A percentile compares a stretch with the other conserved stretches of the same genome.
Evolutionary conservation across 331 rosid genomes (phyloP).

Genomic region (Pyracantha coccinea): DNA sequence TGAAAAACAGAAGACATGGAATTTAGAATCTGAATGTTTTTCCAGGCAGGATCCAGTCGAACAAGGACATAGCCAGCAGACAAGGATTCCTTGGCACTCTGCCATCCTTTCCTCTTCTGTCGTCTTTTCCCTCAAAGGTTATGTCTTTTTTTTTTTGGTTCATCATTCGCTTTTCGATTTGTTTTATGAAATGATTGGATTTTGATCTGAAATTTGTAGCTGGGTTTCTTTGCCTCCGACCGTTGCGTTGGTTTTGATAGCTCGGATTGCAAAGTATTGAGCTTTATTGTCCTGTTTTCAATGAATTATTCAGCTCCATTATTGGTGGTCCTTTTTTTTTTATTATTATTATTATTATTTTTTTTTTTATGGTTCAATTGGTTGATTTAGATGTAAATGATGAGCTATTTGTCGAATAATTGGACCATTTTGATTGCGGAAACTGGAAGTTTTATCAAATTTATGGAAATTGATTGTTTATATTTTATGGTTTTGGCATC

Average conservation of each 20-base stretch:
- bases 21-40: constrained; percentile 5
- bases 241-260: not conserved
- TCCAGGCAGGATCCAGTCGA: not conserved
- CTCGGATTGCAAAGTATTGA: not conserved
- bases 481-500: not conserved
- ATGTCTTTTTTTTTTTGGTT: not conserved
- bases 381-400: not conserved
- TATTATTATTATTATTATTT: no score
- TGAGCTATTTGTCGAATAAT: not conserved
- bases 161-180: not conserved
- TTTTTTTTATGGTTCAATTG: not conserved
- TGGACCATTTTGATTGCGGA: not conserved
- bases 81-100: not conserved
- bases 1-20: not conserved
- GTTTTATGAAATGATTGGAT: not conserved
- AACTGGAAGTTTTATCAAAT: not conserved
- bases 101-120: not conserved
- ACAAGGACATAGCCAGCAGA: not conserved
- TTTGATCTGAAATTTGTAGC: not conserved
- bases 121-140: constrained; percentile 1
- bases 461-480: not conserved
- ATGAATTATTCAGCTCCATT: not conserved
- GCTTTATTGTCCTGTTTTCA: not conserved
- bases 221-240: not conserved
- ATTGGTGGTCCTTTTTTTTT: not conserved